phyloP scores from a whole-genome alignment of 306 rosid species.

The Prosopis cineraria region DNA sequence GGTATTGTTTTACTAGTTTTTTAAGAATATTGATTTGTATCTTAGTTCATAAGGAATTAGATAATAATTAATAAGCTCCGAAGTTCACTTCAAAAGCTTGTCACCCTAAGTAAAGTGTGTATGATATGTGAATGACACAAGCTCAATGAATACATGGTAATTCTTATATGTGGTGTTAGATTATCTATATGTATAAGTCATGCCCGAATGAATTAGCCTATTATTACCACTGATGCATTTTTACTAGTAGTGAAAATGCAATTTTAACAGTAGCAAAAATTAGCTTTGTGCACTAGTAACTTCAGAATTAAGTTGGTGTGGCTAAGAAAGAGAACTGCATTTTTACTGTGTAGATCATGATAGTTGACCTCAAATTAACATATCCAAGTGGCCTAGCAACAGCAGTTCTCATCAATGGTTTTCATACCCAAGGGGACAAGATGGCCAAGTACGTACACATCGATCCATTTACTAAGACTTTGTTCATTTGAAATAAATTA shows the following conservation, averaged over 20 bases:
- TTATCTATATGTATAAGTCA: no score
- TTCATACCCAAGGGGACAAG: constrained; percentile 85
- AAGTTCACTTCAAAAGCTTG: neutral
- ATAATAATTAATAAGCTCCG: neutral
- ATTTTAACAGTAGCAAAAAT: no score
- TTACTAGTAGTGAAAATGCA: no score
- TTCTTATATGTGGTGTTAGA: neutral
- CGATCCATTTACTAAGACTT: neutral
- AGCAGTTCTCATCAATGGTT: constrained; percentile 94
- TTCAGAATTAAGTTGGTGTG: no score
- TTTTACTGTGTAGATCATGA: constrained; percentile 66
- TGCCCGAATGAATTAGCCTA: no score
- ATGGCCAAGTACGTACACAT: constrained; percentile 70
- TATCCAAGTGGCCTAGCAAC: constrained; percentile 97
- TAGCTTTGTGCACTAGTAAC: no score
- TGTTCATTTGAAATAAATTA: neutral
- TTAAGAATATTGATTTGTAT: neutral
- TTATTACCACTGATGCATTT: no score
- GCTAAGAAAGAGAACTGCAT: constrained; percentile 1
- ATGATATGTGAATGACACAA: neutral
- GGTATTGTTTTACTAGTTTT: constrained; percentile 43
- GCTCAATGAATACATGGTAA: no score
- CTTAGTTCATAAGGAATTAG: neutral
- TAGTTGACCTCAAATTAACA: constrained; percentile 83
- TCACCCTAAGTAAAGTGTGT: neutral